A percentile compares a stretch with the other conserved stretches of the same genome.
These are phyloP conservation scores for Neonectria sp. DNA, from an alignment of 2,329 filamentous ascomycete species.

Conservation along the genomic window DNA sequence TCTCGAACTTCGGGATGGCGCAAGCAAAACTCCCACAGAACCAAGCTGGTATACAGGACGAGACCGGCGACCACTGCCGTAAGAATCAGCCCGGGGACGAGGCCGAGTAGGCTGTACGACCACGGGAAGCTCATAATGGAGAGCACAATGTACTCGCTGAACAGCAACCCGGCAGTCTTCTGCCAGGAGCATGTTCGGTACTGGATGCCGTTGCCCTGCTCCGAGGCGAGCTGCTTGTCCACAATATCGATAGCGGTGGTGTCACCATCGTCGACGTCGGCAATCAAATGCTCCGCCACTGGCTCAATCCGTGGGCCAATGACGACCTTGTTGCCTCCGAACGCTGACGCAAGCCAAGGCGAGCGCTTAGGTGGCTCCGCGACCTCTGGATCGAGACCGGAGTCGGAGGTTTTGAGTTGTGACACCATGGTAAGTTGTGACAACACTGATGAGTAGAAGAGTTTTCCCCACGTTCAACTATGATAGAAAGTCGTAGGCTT, in stretches of 20 bases:
- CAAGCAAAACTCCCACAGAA: constrained; percentile 87
- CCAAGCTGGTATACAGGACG: constrained; percentile 83
- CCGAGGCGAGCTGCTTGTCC: constrained; percentile 79
- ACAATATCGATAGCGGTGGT: constrained; percentile 64
- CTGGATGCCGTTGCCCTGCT: constrained; percentile 85
- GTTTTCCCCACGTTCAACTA: not conserved
- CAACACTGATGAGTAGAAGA: not conserved
- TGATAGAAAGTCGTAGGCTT: not conserved
- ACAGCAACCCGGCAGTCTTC: constrained; percentile 92
- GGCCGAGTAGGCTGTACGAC: constrained; percentile 89
- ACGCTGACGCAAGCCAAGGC: constrained; percentile 50
- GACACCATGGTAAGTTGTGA: constrained; percentile 20
- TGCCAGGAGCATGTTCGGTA: constrained; percentile 96
- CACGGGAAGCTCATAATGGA: constrained; percentile 96
- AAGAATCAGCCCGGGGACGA: constrained; percentile 87
- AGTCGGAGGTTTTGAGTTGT: constrained; percentile 20
- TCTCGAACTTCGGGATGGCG: constrained; percentile 92
- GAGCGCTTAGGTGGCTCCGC: constrained; percentile 32
- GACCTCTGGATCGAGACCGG: constrained; percentile 24
- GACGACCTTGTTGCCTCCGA: constrained; percentile 56
- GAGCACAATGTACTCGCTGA: constrained; percentile 96
- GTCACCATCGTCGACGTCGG: constrained; percentile 55
- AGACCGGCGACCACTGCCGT: constrained; percentile 83
- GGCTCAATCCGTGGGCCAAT: constrained; percentile 69
- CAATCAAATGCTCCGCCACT: constrained; percentile 53